A percentile compares a stretch with the other conserved stretches of the same genome.
phyloP scores from a whole-genome alignment of 2,329 filamentous ascomycete species.

The Epichloe coenophiala region DNA sequence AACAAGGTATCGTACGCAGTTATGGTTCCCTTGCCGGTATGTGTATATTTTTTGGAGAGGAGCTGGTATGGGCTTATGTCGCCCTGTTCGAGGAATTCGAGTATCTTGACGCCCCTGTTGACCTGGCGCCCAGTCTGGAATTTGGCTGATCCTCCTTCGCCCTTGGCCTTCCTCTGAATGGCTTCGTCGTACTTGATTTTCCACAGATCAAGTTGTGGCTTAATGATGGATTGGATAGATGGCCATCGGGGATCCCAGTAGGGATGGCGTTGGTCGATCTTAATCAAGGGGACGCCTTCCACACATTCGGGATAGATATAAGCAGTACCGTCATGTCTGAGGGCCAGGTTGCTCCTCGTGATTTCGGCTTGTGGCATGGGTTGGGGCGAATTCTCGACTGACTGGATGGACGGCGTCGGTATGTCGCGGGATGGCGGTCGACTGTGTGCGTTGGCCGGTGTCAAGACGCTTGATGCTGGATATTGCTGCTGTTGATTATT shows the following conservation, averaged over 20 bases:
- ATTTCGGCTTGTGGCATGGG: constrained; percentile 22
- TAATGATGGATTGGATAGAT: constrained; percentile 28
- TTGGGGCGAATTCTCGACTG: constrained; percentile 15
- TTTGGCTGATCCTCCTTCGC: constrained; percentile 26
- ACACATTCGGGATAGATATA: constrained; percentile 39
- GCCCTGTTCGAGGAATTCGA: constrained; percentile 37
- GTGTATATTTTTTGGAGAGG: constrained; percentile 36
- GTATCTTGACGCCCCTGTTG: constrained; percentile 38
- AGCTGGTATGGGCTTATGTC: constrained; percentile 44
- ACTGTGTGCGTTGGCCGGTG: constrained; percentile 17
- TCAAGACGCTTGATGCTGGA: constrained; percentile 14
- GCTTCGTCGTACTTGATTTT: constrained; percentile 30
- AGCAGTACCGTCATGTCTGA: constrained; percentile 34
- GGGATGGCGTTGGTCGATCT: constrained; percentile 34
- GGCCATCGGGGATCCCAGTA: constrained; percentile 45
- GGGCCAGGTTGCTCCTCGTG: constrained; percentile 28
- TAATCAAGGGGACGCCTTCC: constrained; percentile 37
- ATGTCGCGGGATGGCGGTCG: constrained; percentile 16
- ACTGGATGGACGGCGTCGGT: constrained; percentile 15
- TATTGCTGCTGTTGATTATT: background rate
- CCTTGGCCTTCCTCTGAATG: constrained; percentile 17
- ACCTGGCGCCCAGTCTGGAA: constrained; percentile 43
- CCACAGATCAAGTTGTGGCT: constrained; percentile 33
- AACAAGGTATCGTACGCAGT: constrained; percentile 44
- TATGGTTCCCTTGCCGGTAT: constrained; percentile 24